phyloP scores from a whole-genome alignment of 495 filamentous ascomycete species.

The Aspergillus asperescens region DNA sequence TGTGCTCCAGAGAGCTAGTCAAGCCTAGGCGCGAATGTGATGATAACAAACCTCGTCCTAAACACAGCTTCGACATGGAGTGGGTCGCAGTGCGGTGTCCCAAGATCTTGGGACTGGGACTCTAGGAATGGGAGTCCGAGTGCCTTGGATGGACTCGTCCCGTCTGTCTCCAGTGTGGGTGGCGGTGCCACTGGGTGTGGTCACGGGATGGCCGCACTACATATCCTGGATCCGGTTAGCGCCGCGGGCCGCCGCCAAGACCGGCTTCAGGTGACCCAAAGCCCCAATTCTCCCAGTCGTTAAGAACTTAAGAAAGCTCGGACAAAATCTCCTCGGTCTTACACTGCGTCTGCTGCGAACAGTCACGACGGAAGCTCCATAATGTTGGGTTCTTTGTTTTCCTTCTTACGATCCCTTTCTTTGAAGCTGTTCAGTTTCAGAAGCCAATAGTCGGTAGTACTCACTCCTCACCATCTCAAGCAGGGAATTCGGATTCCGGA shows the following conservation, averaged over 20 bases:
- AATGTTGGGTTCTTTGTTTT: conserved; percentile 3
- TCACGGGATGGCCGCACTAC: conserved; percentile 7
- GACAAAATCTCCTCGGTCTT: conserved; percentile 2
- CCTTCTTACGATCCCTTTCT: not conserved
- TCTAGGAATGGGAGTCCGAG: not conserved
- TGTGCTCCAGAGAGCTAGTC: conserved; percentile 1
- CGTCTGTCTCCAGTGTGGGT: too few species aligned
- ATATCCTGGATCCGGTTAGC: conserved; percentile 20
- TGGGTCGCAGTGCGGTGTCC: not conserved
- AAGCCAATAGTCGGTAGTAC: conserved; percentile 3
- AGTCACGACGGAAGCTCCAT: conserved; percentile 1
- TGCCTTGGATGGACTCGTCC: too few species aligned
- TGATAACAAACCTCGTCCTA: not conserved
- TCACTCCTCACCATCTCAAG: too few species aligned
- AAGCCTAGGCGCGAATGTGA: not conserved
- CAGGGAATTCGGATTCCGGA: too few species aligned
- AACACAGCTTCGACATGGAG: not conserved
- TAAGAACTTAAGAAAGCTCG: not conserved
- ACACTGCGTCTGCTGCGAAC: conserved; percentile 9
- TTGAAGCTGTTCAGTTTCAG: conserved; percentile 5
- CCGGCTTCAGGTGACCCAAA: conserved; percentile 2
- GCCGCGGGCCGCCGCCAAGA: conserved; percentile 13
- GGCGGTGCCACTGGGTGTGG: not conserved
- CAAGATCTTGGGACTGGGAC: not conserved
- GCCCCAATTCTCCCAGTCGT: not conserved